Evolutionary conservation across 768 basidiomycete species (phyloP).

Genomic region (Suillus weaverae): DNA sequence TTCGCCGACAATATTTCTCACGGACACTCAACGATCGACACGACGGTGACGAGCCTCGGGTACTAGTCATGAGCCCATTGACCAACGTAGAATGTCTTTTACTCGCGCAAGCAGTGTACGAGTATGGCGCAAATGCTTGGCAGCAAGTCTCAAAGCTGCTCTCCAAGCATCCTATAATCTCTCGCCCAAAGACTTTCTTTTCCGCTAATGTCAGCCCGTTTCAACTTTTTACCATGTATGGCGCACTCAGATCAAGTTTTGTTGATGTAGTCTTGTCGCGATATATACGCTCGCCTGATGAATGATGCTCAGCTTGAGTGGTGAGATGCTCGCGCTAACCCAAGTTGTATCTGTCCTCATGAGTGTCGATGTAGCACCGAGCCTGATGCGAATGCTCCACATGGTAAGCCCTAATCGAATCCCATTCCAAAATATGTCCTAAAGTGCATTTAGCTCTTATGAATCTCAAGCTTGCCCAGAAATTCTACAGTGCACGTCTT

Average conservation of each 20-base stretch:
- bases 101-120: conserved; percentile 84
- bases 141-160: conserved; percentile 62
- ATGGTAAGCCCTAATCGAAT: conserved; percentile 42
- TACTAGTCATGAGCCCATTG: conserved; percentile 10
- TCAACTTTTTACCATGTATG: conserved; percentile 12
- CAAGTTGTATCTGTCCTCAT: background rate
- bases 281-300: conserved; percentile 68
- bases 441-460: conserved; percentile 47
- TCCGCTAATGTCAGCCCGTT: conserved; percentile 56
- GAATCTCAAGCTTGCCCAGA: conserved; percentile 73
- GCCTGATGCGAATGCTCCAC: conserved; percentile 50
- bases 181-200: conserved; percentile 64
- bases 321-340: conserved; percentile 39
- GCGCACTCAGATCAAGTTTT: conserved; percentile 19
- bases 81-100: conserved; percentile 69
- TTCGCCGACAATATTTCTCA: conserved; percentile 29
- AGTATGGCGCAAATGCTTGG: conserved; percentile 75
- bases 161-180: conserved; percentile 67
- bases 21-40: conserved; percentile 25
- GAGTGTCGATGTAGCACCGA: conserved; percentile 27
- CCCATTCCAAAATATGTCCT: conserved; percentile 10
- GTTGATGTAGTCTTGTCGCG: conserved; percentile 58
- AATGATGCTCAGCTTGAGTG: conserved; percentile 62
- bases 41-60: background rate
- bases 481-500: conserved; percentile 67